Percentiles rank a stretch among this genome's conserved stretches.
These are phyloP conservation scores for Cocos nucifera DNA, from an alignment of 176 grass and related monocot genomes.

Conservation along the genomic window DNA sequence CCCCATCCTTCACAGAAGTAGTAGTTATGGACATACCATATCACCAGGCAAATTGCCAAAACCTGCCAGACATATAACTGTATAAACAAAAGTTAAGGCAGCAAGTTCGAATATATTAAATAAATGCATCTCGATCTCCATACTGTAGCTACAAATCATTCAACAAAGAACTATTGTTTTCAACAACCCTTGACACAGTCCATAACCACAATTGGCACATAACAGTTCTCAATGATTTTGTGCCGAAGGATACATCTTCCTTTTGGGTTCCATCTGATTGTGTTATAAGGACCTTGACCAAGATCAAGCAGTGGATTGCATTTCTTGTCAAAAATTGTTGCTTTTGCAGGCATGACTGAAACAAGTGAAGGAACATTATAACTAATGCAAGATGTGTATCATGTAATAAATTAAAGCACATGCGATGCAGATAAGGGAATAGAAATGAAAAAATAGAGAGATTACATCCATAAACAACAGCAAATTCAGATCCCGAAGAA, in stretches of 20 bases:
- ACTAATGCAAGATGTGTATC: conserved; percentile 7
- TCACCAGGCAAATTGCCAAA: conserved; percentile 97
- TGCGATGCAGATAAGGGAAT: conserved; percentile 1
- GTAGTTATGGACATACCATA: conserved; percentile 49
- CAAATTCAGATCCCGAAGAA: conserved; percentile 70
- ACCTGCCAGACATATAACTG: conserved; percentile 82
- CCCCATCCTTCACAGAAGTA: neutral
- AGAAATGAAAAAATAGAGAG: conserved; percentile 20
- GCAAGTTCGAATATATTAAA: conserved; percentile 1
- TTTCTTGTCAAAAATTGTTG: conserved; percentile 84
- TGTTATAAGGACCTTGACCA: conserved; percentile 92
- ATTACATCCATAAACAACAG: conserved; percentile 92
- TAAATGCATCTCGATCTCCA: neutral
- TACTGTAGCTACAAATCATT: no score
- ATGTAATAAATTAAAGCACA: neutral
- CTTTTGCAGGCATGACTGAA: conserved; percentile 81
- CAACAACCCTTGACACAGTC: no score
- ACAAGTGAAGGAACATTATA: conserved; percentile 35
- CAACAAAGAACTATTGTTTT: no score
- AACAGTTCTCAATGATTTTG: conserved; percentile 3
- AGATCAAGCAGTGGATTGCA: conserved; percentile 84
- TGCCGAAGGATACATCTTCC: conserved; percentile 72
- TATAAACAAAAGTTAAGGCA: conserved; percentile 49
- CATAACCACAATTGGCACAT: no score
- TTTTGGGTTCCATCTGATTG: conserved; percentile 93